Evolutionary conservation across 1,284 basidiomycete species (phyloP).

Genomic region (Cryptococcus sp.): DNA sequence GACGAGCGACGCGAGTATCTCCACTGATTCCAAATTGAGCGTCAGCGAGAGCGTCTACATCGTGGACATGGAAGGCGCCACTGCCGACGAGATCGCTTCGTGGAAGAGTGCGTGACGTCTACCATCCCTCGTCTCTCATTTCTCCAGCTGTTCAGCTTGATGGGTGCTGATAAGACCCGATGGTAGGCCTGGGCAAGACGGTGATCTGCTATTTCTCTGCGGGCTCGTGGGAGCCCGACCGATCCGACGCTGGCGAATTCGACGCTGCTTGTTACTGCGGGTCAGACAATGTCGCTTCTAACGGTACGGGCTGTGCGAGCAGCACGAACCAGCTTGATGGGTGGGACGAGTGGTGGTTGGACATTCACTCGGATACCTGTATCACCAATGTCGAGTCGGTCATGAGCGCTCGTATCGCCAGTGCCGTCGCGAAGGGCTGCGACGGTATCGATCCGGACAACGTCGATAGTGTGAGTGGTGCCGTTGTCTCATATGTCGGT

Average conservation of each 20-base stretch:
- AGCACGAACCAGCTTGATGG: constrained; percentile 33
- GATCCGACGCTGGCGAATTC: constrained; percentile 27
- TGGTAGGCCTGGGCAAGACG: constrained; percentile 34
- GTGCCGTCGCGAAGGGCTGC: constrained; percentile 40
- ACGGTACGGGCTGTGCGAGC: constrained; percentile 14
- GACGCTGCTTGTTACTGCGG: constrained; percentile 35
- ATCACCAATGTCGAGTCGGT: constrained; percentile 23
- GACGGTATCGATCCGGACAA: constrained; percentile 50
- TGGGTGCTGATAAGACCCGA: background rate
- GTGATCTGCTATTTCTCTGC: constrained; percentile 52
- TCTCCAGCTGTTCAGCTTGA: no score
- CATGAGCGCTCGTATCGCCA: constrained; percentile 31
- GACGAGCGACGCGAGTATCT: constrained; percentile 11
- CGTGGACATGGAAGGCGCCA: constrained; percentile 24
- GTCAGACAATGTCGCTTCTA: constrained; percentile 15
- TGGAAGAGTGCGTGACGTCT: constrained; percentile 9
- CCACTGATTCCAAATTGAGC: constrained; percentile 17
- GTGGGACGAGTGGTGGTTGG: constrained; percentile 45
- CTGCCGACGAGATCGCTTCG: constrained; percentile 15
- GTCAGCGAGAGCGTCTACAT: constrained; percentile 27
- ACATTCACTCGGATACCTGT: constrained; percentile 28
- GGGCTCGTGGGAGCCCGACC: constrained; percentile 39
- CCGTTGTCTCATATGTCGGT: no score
- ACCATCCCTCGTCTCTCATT: no score
- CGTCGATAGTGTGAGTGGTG: constrained; percentile 26